Evolutionary conservation across 2,329 filamentous ascomycete genomes (phyloP).

Genomic region (Fusarium decemcellulare): DNA sequence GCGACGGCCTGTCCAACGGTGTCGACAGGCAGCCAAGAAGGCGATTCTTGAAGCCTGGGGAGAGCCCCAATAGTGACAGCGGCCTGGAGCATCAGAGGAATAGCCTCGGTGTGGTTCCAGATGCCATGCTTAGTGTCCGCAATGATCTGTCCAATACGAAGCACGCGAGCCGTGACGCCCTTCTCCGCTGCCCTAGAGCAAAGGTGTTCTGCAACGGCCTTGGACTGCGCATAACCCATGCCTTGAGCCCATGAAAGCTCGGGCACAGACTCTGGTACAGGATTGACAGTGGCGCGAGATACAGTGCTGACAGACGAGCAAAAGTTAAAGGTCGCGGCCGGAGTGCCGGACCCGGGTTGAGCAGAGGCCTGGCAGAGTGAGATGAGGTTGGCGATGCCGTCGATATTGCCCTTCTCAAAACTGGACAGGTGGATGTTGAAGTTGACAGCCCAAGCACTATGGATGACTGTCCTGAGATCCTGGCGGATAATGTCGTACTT

Average conservation of each 20-base stretch:
- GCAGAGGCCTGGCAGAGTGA: constrained; percentile 51
- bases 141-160: constrained; percentile 65
- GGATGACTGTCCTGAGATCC: constrained; percentile 60
- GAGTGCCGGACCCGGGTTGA: not conserved
- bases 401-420: constrained; percentile 64
- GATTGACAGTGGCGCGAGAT: constrained; percentile 50
- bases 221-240: constrained; percentile 61
- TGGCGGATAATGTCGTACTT: constrained; percentile 50
- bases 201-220: constrained; percentile 56
- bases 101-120: constrained; percentile 66
- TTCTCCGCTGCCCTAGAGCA: constrained; percentile 53
- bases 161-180: constrained; percentile 52
- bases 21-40: constrained; percentile 61
- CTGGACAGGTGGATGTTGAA: constrained; percentile 67
- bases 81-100: constrained; percentile 65
- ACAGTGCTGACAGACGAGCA: constrained; percentile 65
- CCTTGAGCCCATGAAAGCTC: constrained; percentile 55
- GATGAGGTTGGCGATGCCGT: constrained; percentile 61
- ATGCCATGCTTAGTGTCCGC: constrained; percentile 61
- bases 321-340: constrained; percentile 60
- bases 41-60: constrained; percentile 60
- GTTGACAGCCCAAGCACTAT: constrained; percentile 69
- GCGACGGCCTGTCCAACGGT: constrained; percentile 55
- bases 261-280: constrained; percentile 54
- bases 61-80: constrained; percentile 61